Conservation (phyloP, 2,329 filamentous ascomycete genomes). For the Dactylellina haptotyla region DNA sequence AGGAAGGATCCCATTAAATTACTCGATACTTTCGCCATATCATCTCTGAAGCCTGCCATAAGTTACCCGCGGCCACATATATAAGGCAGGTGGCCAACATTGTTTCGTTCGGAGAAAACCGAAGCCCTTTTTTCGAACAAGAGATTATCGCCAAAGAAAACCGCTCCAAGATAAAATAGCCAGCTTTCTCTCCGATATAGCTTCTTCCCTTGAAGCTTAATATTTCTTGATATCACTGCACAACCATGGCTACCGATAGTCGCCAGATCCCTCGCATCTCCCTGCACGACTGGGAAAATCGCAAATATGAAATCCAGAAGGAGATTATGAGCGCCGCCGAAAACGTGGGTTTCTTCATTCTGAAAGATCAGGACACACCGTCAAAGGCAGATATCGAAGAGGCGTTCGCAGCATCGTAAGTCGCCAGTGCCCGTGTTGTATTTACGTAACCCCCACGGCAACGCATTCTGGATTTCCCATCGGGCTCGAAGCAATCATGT, state of each 20-base stretch:
- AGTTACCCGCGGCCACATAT: slow-evolving; percentile 21
- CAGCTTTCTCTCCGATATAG: background rate
- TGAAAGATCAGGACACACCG: slow-evolving; percentile 69
- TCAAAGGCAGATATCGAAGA: slow-evolving; percentile 64
- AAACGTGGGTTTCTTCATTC: slow-evolving; percentile 70
- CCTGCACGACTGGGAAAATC: slow-evolving; percentile 66
- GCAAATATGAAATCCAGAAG: slow-evolving; percentile 67
- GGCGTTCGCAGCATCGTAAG: slow-evolving; percentile 56
- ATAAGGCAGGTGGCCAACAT: slow-evolving; percentile 22
- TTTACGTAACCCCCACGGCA: slow-evolving; percentile 37
- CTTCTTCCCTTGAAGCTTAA: slow-evolving; percentile 16
- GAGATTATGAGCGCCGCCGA: slow-evolving; percentile 68
- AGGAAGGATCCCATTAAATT: slow-evolving; percentile 1
- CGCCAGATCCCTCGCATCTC: slow-evolving; percentile 66
- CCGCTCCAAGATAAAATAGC: background rate
- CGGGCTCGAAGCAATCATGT: background rate
- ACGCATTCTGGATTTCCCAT: slow-evolving; percentile 49
- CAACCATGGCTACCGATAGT: slow-evolving; percentile 23
- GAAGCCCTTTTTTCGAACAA: slow-evolving; percentile 6
- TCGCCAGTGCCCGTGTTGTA: slow-evolving; percentile 41
- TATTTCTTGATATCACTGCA: slow-evolving; percentile 3
- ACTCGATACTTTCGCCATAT: slow-evolving; percentile 16
- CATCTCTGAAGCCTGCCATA: background rate
- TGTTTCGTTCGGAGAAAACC: slow-evolving; percentile 27
- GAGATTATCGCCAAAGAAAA: slow-evolving; percentile 11